phyloP scores from a whole-genome alignment of 306 rosid species.

The Alnus rubra region DNA sequence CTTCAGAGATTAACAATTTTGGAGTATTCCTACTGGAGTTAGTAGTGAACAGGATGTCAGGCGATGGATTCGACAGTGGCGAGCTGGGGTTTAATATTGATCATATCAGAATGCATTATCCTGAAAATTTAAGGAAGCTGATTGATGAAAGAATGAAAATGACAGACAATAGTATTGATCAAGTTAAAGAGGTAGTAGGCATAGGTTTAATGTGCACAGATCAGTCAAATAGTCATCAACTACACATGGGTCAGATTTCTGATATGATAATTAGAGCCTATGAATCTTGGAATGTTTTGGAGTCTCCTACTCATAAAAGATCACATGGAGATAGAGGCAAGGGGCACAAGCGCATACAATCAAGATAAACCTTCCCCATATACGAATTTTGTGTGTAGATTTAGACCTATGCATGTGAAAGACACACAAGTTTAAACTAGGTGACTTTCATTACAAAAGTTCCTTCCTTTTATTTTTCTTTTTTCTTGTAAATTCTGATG shows the following conservation, averaged over 20 bases:
- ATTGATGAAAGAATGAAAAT: constrained; percentile 52
- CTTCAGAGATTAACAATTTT: constrained; percentile 51
- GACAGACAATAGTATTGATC: constrained; percentile 37
- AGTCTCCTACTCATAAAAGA: constrained; percentile 29
- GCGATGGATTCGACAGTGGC: constrained; percentile 40
- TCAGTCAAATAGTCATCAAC: constrained; percentile 36
- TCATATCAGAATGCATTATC: constrained; percentile 44
- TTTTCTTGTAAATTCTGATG: neutral
- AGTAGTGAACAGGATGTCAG: constrained; percentile 30
- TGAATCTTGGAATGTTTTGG: constrained; percentile 34
- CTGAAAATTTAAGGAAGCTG: constrained; percentile 36
- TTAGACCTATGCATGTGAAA: neutral
- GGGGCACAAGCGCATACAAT: constrained; percentile 32
- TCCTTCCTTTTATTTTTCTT: neutral
- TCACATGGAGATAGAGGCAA: constrained; percentile 36
- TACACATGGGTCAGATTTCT: constrained; percentile 32
- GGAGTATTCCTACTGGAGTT: constrained; percentile 60
- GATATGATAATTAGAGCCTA: constrained; percentile 41
- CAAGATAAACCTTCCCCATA: constrained; percentile 11
- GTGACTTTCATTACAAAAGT: neutral
- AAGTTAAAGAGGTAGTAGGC: constrained; percentile 37
- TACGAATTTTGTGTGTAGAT: neutral
- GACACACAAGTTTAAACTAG: neutral
- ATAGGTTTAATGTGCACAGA: constrained; percentile 58
- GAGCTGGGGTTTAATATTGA: constrained; percentile 44